phyloP scores from a whole-genome alignment of 2,329 filamentous ascomycete genomes.

The Paraconiothyrium sp. region DNA sequence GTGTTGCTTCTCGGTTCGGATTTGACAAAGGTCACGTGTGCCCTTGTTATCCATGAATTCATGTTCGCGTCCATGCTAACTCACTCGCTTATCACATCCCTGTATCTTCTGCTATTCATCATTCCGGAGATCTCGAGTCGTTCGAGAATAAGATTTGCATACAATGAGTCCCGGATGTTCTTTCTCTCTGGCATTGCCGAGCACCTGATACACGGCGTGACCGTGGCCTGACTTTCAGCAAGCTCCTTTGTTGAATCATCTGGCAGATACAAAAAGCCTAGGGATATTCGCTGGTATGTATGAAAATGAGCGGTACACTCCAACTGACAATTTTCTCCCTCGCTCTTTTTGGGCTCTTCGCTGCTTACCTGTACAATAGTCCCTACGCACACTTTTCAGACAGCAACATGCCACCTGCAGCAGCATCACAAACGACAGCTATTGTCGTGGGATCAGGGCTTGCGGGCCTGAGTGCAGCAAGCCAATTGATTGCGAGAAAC shows the following conservation, averaged over 20 bases:
- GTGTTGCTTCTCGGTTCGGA: too few relatives aligned
- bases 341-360: conserved; percentile 3
- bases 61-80: too few relatives aligned
- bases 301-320: not conserved
- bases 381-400: not conserved
- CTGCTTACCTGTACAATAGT: conserved; percentile 1
- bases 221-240: conserved; percentile 1
- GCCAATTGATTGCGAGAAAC: conserved; percentile 63
- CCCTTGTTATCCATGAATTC: too few relatives aligned
- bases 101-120: too few relatives aligned
- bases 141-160: not conserved
- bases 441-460: conserved; percentile 73
- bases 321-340: not conserved
- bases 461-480: conserved; percentile 68
- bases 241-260: not conserved
- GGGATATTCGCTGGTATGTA: not conserved
- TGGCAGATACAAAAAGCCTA: not conserved
- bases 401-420: not conserved
- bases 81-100: too few relatives aligned
- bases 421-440: not conserved
- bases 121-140: not conserved
- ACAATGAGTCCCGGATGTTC: not conserved
- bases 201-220: not conserved
- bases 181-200: not conserved
- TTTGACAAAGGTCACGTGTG: too few relatives aligned